phyloP scores from a whole-genome alignment of 352 stramenopile genomes.

The Plasmopara viticola region DNA sequence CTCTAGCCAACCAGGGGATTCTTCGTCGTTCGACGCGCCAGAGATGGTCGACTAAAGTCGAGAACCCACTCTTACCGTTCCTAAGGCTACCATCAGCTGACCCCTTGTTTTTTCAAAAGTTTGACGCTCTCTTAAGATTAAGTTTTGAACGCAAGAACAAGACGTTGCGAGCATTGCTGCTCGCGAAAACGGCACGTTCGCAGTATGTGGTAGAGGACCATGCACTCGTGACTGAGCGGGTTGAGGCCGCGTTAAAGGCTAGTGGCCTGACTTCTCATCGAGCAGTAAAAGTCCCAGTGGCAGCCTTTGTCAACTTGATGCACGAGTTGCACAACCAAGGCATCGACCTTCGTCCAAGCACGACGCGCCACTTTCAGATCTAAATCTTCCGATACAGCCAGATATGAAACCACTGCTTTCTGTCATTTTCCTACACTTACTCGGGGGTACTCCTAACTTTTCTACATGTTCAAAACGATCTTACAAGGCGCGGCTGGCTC shows the following conservation, averaged over 20 bases:
- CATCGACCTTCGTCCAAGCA: slow-evolving; percentile 46
- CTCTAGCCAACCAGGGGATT: too few species aligned
- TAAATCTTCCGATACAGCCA: slow-evolving; percentile 9
- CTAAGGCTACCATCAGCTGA: slow-evolving; percentile 22
- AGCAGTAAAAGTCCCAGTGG: slow-evolving; percentile 57
- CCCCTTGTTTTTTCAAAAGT: slow-evolving; percentile 61
- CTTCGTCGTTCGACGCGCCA: too few species aligned
- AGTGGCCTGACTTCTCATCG: slow-evolving; percentile 43
- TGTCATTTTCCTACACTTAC: slow-evolving; percentile 17
- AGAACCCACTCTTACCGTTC: too few species aligned
- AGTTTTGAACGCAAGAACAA: slow-evolving; percentile 85
- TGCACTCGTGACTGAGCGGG: slow-evolving; percentile 24
- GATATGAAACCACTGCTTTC: slow-evolving; percentile 1
- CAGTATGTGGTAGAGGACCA: slow-evolving; percentile 23
- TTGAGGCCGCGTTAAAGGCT: slow-evolving; percentile 42
- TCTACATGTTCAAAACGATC: slow-evolving; percentile 32
- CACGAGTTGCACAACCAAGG: slow-evolving; percentile 35
- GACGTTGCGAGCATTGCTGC: slow-evolving; percentile 65
- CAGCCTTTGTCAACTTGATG: slow-evolving; percentile 56
- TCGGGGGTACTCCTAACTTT: slow-evolving; percentile 24
- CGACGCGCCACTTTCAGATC: slow-evolving; percentile 60
- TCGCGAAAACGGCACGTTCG: slow-evolving; percentile 51
- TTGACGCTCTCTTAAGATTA: slow-evolving; percentile 66
- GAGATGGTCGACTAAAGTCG: too few species aligned
- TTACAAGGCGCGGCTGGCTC: slow-evolving; percentile 15